Base-by-base conservation (phyloP, 176 grass and related monocot species). In the Aegilops bicornis region DNA sequence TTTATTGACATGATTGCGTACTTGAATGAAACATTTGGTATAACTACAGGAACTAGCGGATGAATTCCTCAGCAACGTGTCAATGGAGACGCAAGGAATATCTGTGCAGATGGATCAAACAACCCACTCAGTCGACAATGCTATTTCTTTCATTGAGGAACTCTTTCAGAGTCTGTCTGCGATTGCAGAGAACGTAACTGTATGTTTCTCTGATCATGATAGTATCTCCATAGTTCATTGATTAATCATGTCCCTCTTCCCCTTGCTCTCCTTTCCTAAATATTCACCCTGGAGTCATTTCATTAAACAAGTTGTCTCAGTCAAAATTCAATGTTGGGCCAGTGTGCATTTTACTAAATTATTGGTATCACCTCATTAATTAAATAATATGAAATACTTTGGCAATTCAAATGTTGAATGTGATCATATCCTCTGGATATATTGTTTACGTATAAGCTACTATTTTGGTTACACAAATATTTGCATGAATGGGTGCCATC, bases 71-170 rank as follows among this genome's bases (percentile, higher is more conserved):
- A 29, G 19, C 48, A 85, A 80, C 72, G 68, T 91, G 48, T 84
- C 69, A 45, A 40, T 67, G 37, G 91, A 85, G 89, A 81, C 89
- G 61, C 52, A 85, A 72, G 91, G 82, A 63, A 36, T 98, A 88
- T 62, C 24, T 42, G 35, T 77, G 40, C 84, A 89, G 39, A 64
- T 88, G 73, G 88, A 89, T 86, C 88, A 95, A 71, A 89, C 76
- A n/a, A 94, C 90, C 80, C 31, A 64, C 27, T 83, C 85, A 73
- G 54, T 89, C 85, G 93, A 98, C 60, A 31, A 24, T 84, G 87
- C 89, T 88, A 19, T 92, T 63, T 92, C 83, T 73, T 89, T 98
- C 50, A 81, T 92, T 84, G 90, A 94, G 69, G 93, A 94, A 39
- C 85, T 90, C 82, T 78, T 69, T 47, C 86, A 93, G 68, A 72